Percentiles rank a stretch among this genome's conserved stretches.
Evolutionary conservation across 148 eudicot species (phyloP).

Genomic region (Pouteria glomerata): DNA sequence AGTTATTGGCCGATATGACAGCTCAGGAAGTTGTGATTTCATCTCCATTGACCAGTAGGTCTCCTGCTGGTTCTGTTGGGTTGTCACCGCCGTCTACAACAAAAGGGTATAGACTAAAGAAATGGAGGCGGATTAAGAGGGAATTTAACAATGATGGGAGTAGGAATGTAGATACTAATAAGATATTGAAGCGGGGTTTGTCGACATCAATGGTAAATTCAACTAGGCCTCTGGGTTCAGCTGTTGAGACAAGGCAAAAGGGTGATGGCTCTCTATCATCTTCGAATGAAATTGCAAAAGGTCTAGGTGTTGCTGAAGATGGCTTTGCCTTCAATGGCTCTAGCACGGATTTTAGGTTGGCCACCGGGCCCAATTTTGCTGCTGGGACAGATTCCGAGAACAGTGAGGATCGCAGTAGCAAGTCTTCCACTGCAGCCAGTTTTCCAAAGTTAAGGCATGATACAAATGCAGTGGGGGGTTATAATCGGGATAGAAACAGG

Average conservation of each 20-base stretch:
- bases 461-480: constrained; percentile 15
- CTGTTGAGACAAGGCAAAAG: constrained; percentile 24
- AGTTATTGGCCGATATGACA: constrained; percentile 3
- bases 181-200: constrained; percentile 44
- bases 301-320: constrained; percentile 20
- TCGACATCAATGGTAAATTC: constrained; percentile 19
- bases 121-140: constrained; percentile 74
- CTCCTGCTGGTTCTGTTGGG: constrained; percentile 11
- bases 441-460: constrained; percentile 38
- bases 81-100: constrained; percentile 16
- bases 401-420: constrained; percentile 75
- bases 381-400: constrained; percentile 52
- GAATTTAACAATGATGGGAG: constrained; percentile 32
- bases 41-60: neutral
- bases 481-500: constrained; percentile 29
- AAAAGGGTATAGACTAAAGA: constrained; percentile 74
- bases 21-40: constrained; percentile 14
- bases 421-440: constrained; percentile 74
- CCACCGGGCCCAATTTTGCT: constrained; percentile 28
- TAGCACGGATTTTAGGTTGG: constrained; percentile 18
- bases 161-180: constrained; percentile 27
- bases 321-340: constrained; percentile 19
- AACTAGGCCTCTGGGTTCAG: constrained; percentile 11
- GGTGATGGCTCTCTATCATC: constrained; percentile 57
- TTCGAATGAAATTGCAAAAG: constrained; percentile 43